Conservation (phyloP, 2,329 filamentous ascomycete genomes). For the Penicillium sp. region DNA sequence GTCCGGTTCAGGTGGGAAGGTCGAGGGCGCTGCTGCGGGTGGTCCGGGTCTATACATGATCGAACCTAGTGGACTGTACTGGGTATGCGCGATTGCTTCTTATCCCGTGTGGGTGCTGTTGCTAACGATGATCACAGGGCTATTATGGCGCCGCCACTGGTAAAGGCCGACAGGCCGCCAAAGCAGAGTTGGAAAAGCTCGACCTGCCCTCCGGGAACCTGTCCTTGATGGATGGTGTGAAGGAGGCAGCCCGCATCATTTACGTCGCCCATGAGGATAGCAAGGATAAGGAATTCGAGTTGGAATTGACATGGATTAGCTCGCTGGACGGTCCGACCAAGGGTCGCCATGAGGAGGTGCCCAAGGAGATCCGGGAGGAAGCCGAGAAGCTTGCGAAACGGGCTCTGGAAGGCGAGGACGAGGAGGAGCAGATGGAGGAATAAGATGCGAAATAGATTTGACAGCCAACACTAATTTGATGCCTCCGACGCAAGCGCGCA, state of each 20-base stretch:
- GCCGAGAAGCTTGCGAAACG: conserved; percentile 90
- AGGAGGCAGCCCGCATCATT: conserved; percentile 94
- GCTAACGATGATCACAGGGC: conserved; percentile 49
- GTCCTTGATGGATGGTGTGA: conserved; percentile 79
- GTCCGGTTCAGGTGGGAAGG: conserved; percentile 77
- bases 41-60: conserved; percentile 98
- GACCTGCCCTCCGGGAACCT: conserved; percentile 73
- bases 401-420: conserved; percentile 77
- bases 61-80: conserved; percentile 93
- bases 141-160: conserved; percentile 98
- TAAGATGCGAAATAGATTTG: conserved; percentile 43
- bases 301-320: conserved; percentile 99
- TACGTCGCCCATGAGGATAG: conserved; percentile 97
- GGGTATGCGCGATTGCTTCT: conserved; percentile 50
- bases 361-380: conserved; percentile 82
- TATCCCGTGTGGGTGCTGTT: not conserved
- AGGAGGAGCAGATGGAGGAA: conserved; percentile 87
- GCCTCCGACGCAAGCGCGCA: conserved; percentile 2
- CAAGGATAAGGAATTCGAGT: conserved; percentile 99
- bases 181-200: conserved; percentile 97
- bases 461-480: conserved; percentile 16
- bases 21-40: conserved; percentile 67
- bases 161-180: conserved; percentile 93
- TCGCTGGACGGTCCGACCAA: conserved; percentile 77
- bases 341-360: conserved; percentile 87